Evolutionary conservation across 768 basidiomycete species (phyloP), one percentile per base, ranked within the genome.

Genomic region (Mycena epipterygia): DNA sequence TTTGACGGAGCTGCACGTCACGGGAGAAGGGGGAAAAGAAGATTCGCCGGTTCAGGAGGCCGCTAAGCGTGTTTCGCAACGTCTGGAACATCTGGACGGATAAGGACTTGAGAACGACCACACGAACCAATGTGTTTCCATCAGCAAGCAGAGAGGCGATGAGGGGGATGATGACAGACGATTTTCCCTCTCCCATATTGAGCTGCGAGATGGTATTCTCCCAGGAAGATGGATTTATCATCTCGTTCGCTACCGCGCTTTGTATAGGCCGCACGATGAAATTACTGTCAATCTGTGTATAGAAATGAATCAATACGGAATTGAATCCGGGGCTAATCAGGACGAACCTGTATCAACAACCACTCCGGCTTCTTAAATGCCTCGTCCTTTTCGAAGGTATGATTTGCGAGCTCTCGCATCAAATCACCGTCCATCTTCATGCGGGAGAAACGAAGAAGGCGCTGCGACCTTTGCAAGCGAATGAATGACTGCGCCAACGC

Each of bases 161-260:
- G 33, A 89, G 77, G 0, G 89, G 89, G 2, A 89, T 81, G 23
- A 89, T 90, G 5, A 87, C 49, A 5, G 83, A 81, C 14, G 86
- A 83, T 67, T 89, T 89, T 1, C 88, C 89, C 62, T 89, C 88
- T 2, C 88, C 88, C 88, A 89, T 90, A 56, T 89, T 88, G 19
- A 89, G 82, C 44, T 89, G 88, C 32, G 86, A 77, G 8, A 81
- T 75, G 0, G 84, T 83, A 55, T 85, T 89, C 11, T 71, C 19
- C 3, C 69, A 65, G 0, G 76, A 80, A 1, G 62, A 64, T 0
- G 89, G 88, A 0, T 74, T 60, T 27, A 87, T 85, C 66, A 67
- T 67, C 29, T 67, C 35, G 30, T 52, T 29, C 5, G 66, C 66
- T 12, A 67, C 52, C 7, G 52, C n/a, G 23, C 37, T 75, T 67